Evolutionary conservation across 2,329 filamentous ascomycete species (phyloP).

Genomic region (Orbilia javanica): DNA sequence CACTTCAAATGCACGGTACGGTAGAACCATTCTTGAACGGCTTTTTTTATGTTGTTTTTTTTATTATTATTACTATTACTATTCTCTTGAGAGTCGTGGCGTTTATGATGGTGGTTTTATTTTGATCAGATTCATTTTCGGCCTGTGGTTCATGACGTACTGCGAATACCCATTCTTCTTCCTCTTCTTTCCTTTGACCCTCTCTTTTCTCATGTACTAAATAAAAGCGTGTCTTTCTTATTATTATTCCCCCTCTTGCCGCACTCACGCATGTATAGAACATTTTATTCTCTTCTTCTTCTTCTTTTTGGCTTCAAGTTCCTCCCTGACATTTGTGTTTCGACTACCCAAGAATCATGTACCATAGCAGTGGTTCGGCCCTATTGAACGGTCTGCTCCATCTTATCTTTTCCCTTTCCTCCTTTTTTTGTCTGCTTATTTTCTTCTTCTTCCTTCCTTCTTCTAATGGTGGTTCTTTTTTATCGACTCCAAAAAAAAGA

Average conservation of each 20-base stretch:
- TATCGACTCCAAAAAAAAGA: neutral
- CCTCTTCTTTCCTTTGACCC: neutral
- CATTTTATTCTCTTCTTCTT: slow-evolving; percentile 12
- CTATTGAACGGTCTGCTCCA: neutral
- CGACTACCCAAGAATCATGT: slow-evolving; percentile 6
- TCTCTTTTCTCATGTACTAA: slow-evolving; percentile 19
- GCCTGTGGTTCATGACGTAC: slow-evolving; percentile 11
- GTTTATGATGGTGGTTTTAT: slow-evolving; percentile 8
- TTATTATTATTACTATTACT: too few species aligned
- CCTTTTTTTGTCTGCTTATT: neutral
- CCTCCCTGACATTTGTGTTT: too few species aligned
- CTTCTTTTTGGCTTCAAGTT: too few species aligned
- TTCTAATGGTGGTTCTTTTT: slow-evolving; percentile 6
- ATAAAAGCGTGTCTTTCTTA: slow-evolving; percentile 16
- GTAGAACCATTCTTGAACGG: neutral
- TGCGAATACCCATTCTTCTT: neutral
- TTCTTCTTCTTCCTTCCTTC: neutral
- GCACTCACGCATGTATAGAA: slow-evolving; percentile 4
- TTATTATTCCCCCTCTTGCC: neutral
- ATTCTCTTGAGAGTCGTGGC: neutral
- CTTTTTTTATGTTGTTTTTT: neutral
- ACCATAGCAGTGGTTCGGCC: neutral
- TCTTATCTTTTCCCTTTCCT: neutral
- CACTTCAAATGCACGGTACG: neutral
- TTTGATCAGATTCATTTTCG: slow-evolving; percentile 1